Base-by-base conservation (phyloP, 2,329 filamentous ascomycete genomes). In the Neocucurbitaria cava region DNA sequence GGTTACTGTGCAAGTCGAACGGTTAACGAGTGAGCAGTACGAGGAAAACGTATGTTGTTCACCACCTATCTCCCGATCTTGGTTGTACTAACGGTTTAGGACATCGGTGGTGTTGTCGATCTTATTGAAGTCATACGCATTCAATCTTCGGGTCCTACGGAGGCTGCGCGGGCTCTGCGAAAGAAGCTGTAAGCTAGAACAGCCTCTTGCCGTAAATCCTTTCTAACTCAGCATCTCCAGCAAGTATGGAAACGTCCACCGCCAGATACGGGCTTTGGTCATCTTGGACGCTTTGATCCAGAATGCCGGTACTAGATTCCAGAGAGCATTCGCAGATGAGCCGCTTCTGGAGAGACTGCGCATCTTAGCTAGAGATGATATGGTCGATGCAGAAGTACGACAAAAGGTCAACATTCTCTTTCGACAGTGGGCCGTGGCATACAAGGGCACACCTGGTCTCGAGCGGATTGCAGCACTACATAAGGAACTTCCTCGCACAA, bases 211-310 rank as follows among this genome's bases (percentile, higher is more conserved):
- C 18, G n/a, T 15, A 26, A 26, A 58, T 11, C 41, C 30, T 17
- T 3, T 49, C 41, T 74, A 46, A 73, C 41, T 7, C n/a, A 1
- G 18, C n/a, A 21, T 1, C 10, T 9, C 5, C 39, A 89, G 86
- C 33, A 99, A 99, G 80, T 98, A 99, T 77, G 95, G 95, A 66
- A 96, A 87, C 69, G 83, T 91, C n/a, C 94, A 98, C 76, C 89
- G 92, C 45, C 95, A 99, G 76, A 83, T 98, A 30, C 87, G 95
- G 55, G 90, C 95, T 31, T 84, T 99, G 20, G 89, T 90, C 10
- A 88, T 99, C 45, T 85, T 99, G 1, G 95, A 99, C 73, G 93
- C 91, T 38, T 83, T 99, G 35, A 95, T 99, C 56, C 91, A 97
- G 72, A 99, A 99, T 78, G 93, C 92, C 2, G 94, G 94, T 1